Percentiles rank a stretch among this genome's conserved stretches.
These are phyloP conservation scores for Annona squamosa DNA, from an alignment of 164 flowering plant species.

Conservation along the genomic window DNA sequence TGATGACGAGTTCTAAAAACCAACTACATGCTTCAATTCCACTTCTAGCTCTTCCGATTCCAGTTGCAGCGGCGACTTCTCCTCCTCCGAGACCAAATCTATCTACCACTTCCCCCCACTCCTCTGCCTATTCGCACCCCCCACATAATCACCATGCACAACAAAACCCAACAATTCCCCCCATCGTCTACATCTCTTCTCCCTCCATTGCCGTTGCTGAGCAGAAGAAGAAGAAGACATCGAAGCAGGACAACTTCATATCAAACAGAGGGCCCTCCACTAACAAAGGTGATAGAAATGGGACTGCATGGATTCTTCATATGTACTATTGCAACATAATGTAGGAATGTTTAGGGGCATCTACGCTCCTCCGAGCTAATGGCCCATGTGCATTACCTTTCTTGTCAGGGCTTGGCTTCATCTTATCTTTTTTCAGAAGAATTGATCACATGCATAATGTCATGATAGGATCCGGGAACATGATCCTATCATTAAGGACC, in stretches of 20 bases:
- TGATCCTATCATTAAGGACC: too few species aligned
- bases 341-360: slow-evolving; percentile 81
- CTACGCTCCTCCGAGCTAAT: slow-evolving; percentile 51
- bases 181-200: neutral
- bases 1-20: slow-evolving; percentile 3
- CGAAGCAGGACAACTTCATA: slow-evolving; percentile 22
- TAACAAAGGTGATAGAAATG: slow-evolving; percentile 12
- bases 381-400: slow-evolving; percentile 56
- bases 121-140: slow-evolving; percentile 11
- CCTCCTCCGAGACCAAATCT: slow-evolving; percentile 64
- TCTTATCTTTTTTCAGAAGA: slow-evolving; percentile 53
- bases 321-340: slow-evolving; percentile 11
- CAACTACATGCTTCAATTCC: slow-evolving; percentile 28
- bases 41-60: slow-evolving; percentile 68
- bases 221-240: slow-evolving; percentile 12
- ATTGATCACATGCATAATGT: slow-evolving; percentile 53
- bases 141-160: slow-evolving; percentile 36
- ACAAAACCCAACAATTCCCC: neutral
- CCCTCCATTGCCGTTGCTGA: neutral
- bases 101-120: slow-evolving; percentile 13
- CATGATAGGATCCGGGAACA: too few species aligned
- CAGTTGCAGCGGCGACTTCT: slow-evolving; percentile 42
- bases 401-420: slow-evolving; percentile 53
- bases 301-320: slow-evolving; percentile 12
- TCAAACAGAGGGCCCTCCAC: slow-evolving; percentile 5